phyloP scores from a whole-genome alignment of 352 stramenopile genomes.

The Pythium pectinolyticum region DNA sequence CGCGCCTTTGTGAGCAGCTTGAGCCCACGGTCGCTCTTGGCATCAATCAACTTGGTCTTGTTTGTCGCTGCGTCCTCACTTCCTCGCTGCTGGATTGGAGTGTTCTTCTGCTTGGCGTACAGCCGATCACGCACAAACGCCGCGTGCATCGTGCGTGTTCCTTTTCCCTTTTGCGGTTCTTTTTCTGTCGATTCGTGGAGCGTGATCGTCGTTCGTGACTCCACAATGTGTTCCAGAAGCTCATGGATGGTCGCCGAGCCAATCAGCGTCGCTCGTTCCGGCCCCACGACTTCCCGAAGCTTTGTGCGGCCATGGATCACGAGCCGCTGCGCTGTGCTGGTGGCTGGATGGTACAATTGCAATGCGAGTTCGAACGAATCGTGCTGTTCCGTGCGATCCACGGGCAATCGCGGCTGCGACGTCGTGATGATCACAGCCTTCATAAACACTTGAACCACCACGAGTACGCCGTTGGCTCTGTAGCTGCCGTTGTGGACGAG shows the following conservation, averaged over 20 bases:
- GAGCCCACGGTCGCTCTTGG: conserved; percentile 42
- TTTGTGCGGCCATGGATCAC: conserved; percentile 41
- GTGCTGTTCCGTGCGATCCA: conserved; percentile 44
- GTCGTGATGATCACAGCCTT: conserved; percentile 37
- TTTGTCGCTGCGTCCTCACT: conserved; percentile 39
- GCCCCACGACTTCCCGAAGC: conserved; percentile 65
- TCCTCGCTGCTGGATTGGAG: conserved; percentile 42
- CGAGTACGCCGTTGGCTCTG: conserved; percentile 50
- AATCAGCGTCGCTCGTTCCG: conserved; percentile 49
- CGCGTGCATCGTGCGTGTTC: conserved; percentile 29
- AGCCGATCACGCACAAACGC: conserved; percentile 56
- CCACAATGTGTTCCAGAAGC: conserved; percentile 59
- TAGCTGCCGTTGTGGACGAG: conserved; percentile 61
- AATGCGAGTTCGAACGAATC: conserved; percentile 64
- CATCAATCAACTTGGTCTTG: conserved; percentile 59
- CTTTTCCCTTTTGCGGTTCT: background rate
- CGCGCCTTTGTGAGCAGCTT: conserved; percentile 60
- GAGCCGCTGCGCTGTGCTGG: conserved; percentile 31
- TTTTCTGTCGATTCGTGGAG: conserved; percentile 25
- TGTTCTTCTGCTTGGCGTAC: conserved; percentile 68
- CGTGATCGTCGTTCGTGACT: conserved; percentile 36
- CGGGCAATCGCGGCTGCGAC: conserved; percentile 35
- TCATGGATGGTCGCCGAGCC: conserved; percentile 34
- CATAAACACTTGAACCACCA: conserved; percentile 61
- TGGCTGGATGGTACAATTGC: conserved; percentile 55